Evolutionary conservation across 495 filamentous ascomycete genomes (phyloP), one percentile per base, ranked within the genome.

Genomic region (Trichoderma erinaceum): DNA sequence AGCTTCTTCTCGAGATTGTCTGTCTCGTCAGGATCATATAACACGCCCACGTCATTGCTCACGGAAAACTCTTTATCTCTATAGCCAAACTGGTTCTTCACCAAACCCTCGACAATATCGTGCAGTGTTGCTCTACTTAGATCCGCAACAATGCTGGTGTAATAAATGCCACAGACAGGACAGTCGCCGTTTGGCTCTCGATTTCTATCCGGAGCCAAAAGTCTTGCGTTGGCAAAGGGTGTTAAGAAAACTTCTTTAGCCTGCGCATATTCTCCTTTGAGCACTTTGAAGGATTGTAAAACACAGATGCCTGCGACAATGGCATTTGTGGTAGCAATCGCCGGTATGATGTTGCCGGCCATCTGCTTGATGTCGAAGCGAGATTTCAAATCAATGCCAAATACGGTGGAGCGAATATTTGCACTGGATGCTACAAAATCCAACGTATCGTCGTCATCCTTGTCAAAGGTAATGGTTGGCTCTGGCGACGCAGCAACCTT

Each of bases 321-420:
- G 15, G 96, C 95, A 75, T 99, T 99, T 0, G 95, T 97, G 0
- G 95, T 99, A 1, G 95, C 95, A 75, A 99, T 99, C 3, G 95
- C 96, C 0, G 95, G 95, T 67, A 99, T 98, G 73, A 99, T 99
- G 72, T 98, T 98, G 65, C 95, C 95, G 29, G 95, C 95, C 93
- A 98, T 99, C 78, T 98, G 92, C 76, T 99, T 99, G 71, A 94
- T 93, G 74, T 97, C 92, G 69, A 97, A 99, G 66, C 97, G 93
- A 7, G 93, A 96, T 73, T 90, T 92, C 10, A 81, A 77, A 69
- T 95, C 91, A 65, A 99, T 96, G 63, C 87, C 90, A 73, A 98
- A 99, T 13, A 95, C 79, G 21, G 84, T 82, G 4, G 93, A 94
- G 43, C 95, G 86, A 44, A 99, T 80, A 70, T 98, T 98, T 4